These are phyloP conservation scores for Kwoniella mangroviensis DNA, from an alignment of 768 basidiomycete species.

Conservation along the genomic window DNA sequence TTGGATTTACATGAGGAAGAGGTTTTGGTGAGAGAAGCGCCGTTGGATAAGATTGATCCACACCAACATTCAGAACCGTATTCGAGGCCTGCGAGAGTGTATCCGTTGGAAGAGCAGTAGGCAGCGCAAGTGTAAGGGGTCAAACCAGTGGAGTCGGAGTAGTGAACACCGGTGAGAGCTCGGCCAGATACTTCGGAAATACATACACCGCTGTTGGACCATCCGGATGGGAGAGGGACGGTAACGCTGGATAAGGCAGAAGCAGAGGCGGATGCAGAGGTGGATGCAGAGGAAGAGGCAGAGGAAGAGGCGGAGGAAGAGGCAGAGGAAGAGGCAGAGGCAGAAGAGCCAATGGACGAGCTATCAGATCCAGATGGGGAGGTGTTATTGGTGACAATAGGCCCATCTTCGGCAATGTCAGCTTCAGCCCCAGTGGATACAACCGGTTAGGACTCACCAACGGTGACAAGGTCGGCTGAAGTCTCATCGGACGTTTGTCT, in stretches of 20 bases:
- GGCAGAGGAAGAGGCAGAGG: not conserved
- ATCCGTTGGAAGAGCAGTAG: slow-evolving; percentile 52
- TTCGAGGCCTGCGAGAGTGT: slow-evolving; percentile 57
- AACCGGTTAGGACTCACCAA: slow-evolving; percentile 13
- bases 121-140: slow-evolving; percentile 54
- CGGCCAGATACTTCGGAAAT: slow-evolving; percentile 31
- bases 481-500: not conserved
- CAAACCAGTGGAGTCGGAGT: slow-evolving; percentile 31
- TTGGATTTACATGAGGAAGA: slow-evolving; percentile 22
- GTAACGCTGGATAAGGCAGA: slow-evolving; percentile 7
- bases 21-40: slow-evolving; percentile 47
- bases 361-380: not conserved
- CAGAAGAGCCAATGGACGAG: not conserved
- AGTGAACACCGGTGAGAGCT: slow-evolving; percentile 31
- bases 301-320: not conserved
- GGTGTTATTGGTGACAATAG: not conserved
- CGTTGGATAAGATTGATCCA: slow-evolving; percentile 65
- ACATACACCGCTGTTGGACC: slow-evolving; percentile 20
- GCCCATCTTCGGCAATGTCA: not conserved
- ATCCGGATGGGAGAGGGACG: slow-evolving; percentile 21
- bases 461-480: slow-evolving; percentile 7
- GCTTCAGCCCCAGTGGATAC: slow-evolving; percentile 4
- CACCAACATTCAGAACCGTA: slow-evolving; percentile 58
- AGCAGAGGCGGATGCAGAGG: not conserved
- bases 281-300: not conserved